Conservation (phyloP, 1,284 basidiomycete species). For the Pseudomicrostroma phylloplanum region DNA sequence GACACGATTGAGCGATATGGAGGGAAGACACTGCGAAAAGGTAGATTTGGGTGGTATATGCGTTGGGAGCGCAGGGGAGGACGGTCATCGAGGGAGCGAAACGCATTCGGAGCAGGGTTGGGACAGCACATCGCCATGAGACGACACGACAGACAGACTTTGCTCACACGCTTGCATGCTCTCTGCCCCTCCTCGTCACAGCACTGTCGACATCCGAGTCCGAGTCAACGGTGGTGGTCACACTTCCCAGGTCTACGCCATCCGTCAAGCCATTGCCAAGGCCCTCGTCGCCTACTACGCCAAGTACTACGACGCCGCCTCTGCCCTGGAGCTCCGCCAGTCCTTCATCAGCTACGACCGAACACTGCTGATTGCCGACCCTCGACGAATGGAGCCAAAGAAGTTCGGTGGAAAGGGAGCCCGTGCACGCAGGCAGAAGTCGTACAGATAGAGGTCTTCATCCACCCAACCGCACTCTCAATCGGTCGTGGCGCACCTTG, state of each 20-base stretch:
- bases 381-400: slow-evolving; percentile 97
- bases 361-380: slow-evolving; percentile 91
- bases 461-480: background rate
- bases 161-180: background rate
- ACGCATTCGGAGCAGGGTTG: too few species aligned
- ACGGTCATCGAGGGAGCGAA: too few species aligned
- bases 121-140: too few species aligned
- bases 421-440: slow-evolving; percentile 51
- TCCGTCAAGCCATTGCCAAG: slow-evolving; percentile 98
- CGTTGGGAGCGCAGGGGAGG: too few species aligned
- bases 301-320: slow-evolving; percentile 97
- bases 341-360: slow-evolving; percentile 56
- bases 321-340: slow-evolving; percentile 58
- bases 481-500: background rate
- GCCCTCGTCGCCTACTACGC: slow-evolving; percentile 93
- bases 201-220: slow-evolving; percentile 81
- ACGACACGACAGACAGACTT: background rate
- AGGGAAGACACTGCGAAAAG: too few species aligned
- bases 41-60: too few species aligned
- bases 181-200: slow-evolving; percentile 12
- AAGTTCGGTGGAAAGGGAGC: slow-evolving; percentile 59
- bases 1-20: background rate
- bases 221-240: slow-evolving; percentile 99
- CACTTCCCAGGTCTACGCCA: slow-evolving; percentile 97
- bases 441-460: slow-evolving; percentile 55